Evolutionary conservation across 2,329 filamentous ascomycete species (phyloP), one percentile per base, ranked within the genome.

Genomic region (Colletotrichum sp.): DNA sequence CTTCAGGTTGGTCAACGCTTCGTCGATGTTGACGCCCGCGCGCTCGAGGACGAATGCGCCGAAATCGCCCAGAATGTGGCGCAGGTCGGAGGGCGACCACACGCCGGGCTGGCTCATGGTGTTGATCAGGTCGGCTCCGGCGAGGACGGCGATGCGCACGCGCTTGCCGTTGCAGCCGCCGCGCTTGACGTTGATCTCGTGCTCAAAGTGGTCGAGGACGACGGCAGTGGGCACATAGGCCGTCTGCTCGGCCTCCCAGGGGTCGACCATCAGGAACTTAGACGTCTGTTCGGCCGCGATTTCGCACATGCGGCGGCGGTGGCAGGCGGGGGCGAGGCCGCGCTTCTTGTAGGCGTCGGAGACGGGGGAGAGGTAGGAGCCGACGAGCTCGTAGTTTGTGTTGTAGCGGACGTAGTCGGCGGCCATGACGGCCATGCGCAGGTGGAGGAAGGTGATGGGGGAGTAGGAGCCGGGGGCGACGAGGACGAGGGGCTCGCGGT

Each of bases 401-500:
- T 92, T 93, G 83, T 94, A 93, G 78, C 93, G 92, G 79, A 93
- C 93, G 84, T 94, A 96, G 85, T 97, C 94, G 79, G 92, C 91
- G 2, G 94, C 94, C 92, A 98, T 95, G 81, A 95, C 94, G 82
- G 97, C 96, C 94, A 98, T 96, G 82, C 94, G 93, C 77, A 97
- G 87, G 82, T 96, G 94, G 32, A 96, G 89, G 81, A 94, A 94
- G 8, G 93, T 94, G 66, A 94, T 92, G 21, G 94, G 94, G 0
- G 93, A 94, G 86, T 95, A 96, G 81, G 90, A 92, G 67, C 92
- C 93, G 80, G 93, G 94, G 64, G 93, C 93, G 68, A 94, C 92
- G 70, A 94, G 89, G 9, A 94, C 91, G 55, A 94, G 87, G 16
- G 93, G 92, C 34, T 88, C 92, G 82, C 90, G 91, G 76, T 86